These are phyloP conservation scores for Sphagnum contortum DNA, from an alignment of 225 moss, liverwort and hornwort genomes.

Conservation along the genomic window DNA sequence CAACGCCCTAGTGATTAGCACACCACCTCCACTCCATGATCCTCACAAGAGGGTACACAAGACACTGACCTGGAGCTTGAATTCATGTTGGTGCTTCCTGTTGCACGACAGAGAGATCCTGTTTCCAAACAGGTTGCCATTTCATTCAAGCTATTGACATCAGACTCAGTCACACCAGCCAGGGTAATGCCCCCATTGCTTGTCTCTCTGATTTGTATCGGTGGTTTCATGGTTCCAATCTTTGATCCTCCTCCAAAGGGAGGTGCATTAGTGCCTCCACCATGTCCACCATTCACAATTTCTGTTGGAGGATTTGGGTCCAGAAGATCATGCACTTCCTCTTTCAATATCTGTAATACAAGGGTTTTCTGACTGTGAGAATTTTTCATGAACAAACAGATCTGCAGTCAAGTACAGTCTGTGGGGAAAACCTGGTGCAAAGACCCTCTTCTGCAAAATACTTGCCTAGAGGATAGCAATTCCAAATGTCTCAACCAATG, in stretches of 20 bases:
- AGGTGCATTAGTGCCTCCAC: conserved; percentile 9
- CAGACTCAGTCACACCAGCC: conserved; percentile 48
- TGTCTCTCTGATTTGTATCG: conserved; percentile 50
- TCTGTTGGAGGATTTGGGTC: conserved; percentile 41
- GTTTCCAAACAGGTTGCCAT: conserved; percentile 49
- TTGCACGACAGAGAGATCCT: conserved; percentile 50
- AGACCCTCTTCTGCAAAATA: too few relatives aligned
- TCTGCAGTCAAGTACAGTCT: background rate
- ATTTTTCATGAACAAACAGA: too few relatives aligned
- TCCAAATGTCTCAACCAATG: too few relatives aligned
- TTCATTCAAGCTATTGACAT: conserved; percentile 30
- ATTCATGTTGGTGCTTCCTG: conserved; percentile 73
- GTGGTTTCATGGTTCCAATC: conserved; percentile 26
- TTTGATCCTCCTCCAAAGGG: conserved; percentile 21
- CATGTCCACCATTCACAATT: background rate
- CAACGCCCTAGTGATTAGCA: background rate
- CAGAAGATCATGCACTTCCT: conserved; percentile 49
- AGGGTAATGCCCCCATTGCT: conserved; percentile 45
- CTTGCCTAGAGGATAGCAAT: too few relatives aligned
- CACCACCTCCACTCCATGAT: background rate
- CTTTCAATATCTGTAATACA: conserved; percentile 37
- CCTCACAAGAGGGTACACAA: background rate
- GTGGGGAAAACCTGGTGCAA: background rate
- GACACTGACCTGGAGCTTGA: conserved; percentile 71
- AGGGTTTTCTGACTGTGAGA: background rate